Evolutionary conservation across 495 filamentous ascomycete genomes (phyloP), one percentile per base, ranked within the genome.

Genomic region (Rostrohypoxylon terebratum): DNA sequence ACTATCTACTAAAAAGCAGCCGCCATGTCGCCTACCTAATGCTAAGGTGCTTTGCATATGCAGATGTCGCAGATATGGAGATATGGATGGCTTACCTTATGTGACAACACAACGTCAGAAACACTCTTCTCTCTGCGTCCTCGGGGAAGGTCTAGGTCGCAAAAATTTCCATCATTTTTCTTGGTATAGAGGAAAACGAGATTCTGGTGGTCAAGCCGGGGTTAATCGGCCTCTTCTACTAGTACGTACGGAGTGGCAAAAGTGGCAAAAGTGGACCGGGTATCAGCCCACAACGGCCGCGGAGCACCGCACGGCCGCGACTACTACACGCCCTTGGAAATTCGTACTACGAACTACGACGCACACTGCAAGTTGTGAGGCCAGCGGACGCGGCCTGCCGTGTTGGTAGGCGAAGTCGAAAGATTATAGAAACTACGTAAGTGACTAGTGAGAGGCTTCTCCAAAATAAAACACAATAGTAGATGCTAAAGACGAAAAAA

Each of bases 251-350:
- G 63, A 63, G 34, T 59, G 28, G 55, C 55, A 21, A 57, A 57
- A 67, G 69, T 72, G 63, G 69, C 69, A 31, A 72, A 72, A 60
- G 28, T 55, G n/a, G 53, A 68, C 40, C 64, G 69, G 64, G 34
- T 28, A 60, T 72, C 69, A 60, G 59, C 38, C 59, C 63, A 72
- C 69, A 23, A 23, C 63, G 50, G 69, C 21, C 21, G 33, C 69
- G 64, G 69, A 60, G 64, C 16, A 4, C 51, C 31, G 59, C 28
- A 44, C 18, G 10, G 47, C 54, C 10, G 63, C 59, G 63, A 59
- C 40, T 33, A 28, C 38, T 28, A 58, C 38, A 60, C 58, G 11
- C 38, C 36, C 34, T 44, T 33, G 45, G 45, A 34, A 20, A 40
- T 21, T 44, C 60, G 11, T 53, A 54, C 36, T 53, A 63, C 59